Evolutionary conservation across 306 rosid species (phyloP).

Genomic region (Gillenia trifoliata): DNA sequence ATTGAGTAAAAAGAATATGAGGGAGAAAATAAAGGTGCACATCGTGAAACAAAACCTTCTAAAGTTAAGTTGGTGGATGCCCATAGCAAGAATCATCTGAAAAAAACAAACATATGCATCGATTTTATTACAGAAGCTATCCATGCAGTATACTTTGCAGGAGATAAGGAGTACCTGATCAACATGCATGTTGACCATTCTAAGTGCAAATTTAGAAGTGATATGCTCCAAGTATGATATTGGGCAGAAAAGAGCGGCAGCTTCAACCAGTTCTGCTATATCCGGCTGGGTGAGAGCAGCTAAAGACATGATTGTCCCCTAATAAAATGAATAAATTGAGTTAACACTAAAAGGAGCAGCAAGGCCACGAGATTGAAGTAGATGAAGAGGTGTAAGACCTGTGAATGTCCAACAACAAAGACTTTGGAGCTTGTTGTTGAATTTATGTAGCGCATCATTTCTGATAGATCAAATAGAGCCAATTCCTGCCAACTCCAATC

Average conservation of each 20-base stretch:
- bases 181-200: conserved; percentile 68
- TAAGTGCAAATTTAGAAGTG: conserved; percentile 56
- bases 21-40: neutral
- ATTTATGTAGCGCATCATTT: conserved; percentile 59
- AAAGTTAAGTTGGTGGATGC: conserved; percentile 61
- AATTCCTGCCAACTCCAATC: conserved; percentile 97
- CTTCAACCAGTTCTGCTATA: conserved; percentile 73
- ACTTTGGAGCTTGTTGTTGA: conserved; percentile 51
- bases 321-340: conserved; percentile 13
- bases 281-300: conserved; percentile 69
- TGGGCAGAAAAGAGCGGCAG: conserved; percentile 83
- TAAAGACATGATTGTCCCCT: conserved; percentile 86
- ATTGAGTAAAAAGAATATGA: conserved; percentile 12
- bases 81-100: conserved; percentile 73
- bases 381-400: conserved; percentile 47
- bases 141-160: neutral
- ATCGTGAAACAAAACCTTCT: conserved; percentile 46
- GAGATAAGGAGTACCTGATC: conserved; percentile 59
- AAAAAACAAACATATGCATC: conserved; percentile 23
- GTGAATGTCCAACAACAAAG: conserved; percentile 86
- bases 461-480: conserved; percentile 68
- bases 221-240: conserved; percentile 75
- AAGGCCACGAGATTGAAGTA: conserved; percentile 7
- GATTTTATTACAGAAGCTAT: conserved; percentile 21
- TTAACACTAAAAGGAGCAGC: conserved; percentile 6